Conservation (phyloP, 495 filamentous ascomycete genomes). For the Aspergillus baeticus region DNA sequence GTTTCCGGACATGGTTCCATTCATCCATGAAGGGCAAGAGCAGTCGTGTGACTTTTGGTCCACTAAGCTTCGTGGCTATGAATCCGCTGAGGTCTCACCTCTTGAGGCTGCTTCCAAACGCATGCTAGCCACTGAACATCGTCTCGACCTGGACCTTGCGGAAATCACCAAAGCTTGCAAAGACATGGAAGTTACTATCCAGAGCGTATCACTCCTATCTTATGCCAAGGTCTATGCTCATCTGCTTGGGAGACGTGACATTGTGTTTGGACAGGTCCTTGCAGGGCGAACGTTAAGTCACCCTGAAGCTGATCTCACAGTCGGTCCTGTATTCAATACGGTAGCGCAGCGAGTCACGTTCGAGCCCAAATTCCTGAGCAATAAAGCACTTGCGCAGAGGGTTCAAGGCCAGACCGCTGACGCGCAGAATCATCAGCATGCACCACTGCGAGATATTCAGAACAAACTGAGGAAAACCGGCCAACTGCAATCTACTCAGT, state of each 20-base stretch:
- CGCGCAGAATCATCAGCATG: slow-evolving; percentile 56
- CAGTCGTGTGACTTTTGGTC: slow-evolving; percentile 43
- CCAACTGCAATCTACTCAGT: slow-evolving; percentile 21
- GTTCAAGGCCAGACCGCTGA: slow-evolving; percentile 64
- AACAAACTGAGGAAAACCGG: slow-evolving; percentile 26
- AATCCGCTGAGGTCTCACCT: slow-evolving; percentile 20
- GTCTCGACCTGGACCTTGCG: slow-evolving; percentile 33
- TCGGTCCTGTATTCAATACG: slow-evolving; percentile 92
- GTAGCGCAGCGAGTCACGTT: slow-evolving; percentile 55
- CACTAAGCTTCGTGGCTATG: slow-evolving; percentile 29
- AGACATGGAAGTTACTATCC: slow-evolving; percentile 67
- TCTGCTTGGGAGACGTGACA: slow-evolving; percentile 62
- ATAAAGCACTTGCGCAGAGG: slow-evolving; percentile 46
- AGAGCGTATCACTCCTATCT: slow-evolving; percentile 70
- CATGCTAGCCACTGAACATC: slow-evolving; percentile 28
- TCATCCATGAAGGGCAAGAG: slow-evolving; percentile 18
- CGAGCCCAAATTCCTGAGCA: slow-evolving; percentile 40
- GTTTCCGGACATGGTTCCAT: slow-evolving; percentile 33
- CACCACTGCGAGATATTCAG: slow-evolving; percentile 33
- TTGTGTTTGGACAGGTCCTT: slow-evolving; percentile 75
- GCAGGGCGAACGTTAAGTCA: slow-evolving; percentile 62
- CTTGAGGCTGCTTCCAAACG: slow-evolving; percentile 18
- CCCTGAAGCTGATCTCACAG: slow-evolving; percentile 62
- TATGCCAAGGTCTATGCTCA: slow-evolving; percentile 62
- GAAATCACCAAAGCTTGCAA: slow-evolving; percentile 48